A percentile compares a stretch with the other conserved stretches of the same genome.
Conservation (phyloP, 441 rosid species). For the Populus hybrid region DNA sequence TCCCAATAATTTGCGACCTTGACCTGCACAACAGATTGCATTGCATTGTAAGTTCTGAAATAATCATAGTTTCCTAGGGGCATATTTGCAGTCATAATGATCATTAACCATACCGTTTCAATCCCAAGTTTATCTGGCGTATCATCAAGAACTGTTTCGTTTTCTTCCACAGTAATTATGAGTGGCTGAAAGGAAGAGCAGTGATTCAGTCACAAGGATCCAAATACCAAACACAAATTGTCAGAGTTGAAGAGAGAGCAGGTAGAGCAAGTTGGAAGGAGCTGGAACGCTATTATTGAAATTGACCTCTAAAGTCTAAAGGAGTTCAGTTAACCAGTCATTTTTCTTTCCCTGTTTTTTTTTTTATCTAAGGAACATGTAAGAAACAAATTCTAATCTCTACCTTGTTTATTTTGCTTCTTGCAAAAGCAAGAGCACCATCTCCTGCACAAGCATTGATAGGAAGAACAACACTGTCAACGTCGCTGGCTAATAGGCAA, state of each 20-base stretch:
- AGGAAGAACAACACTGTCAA: slow-evolving; percentile 57
- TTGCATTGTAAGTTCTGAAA: not conserved
- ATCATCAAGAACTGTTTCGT: slow-evolving; percentile 50
- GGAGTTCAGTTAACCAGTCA: not conserved
- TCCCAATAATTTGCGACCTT: slow-evolving; percentile 64
- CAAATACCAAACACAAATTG: slow-evolving; percentile 5
- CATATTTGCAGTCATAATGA: not conserved
- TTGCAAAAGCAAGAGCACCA: slow-evolving; percentile 55
- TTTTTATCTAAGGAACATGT: not conserved
- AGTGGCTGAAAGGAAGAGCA: slow-evolving; percentile 39
- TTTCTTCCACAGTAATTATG: slow-evolving; percentile 58
- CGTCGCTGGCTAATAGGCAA: slow-evolving; percentile 43
- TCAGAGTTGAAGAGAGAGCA: not conserved
- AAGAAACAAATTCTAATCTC: not conserved
- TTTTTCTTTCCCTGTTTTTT: not conserved
- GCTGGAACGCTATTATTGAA: not conserved
- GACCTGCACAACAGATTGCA: slow-evolving; percentile 37
- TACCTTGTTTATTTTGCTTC: slow-evolving; percentile 45
- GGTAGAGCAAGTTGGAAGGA: not conserved
- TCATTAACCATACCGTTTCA: slow-evolving; percentile 35
- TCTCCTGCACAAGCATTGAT: slow-evolving; percentile 57
- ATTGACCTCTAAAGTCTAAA: not conserved
- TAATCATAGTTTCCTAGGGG: not conserved
- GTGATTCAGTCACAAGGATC: not conserved
- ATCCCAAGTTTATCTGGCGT: slow-evolving; percentile 57